Evolutionary conservation across 257 asterid species (phyloP).

Genomic region (Ocimum tenuiflorum): DNA sequence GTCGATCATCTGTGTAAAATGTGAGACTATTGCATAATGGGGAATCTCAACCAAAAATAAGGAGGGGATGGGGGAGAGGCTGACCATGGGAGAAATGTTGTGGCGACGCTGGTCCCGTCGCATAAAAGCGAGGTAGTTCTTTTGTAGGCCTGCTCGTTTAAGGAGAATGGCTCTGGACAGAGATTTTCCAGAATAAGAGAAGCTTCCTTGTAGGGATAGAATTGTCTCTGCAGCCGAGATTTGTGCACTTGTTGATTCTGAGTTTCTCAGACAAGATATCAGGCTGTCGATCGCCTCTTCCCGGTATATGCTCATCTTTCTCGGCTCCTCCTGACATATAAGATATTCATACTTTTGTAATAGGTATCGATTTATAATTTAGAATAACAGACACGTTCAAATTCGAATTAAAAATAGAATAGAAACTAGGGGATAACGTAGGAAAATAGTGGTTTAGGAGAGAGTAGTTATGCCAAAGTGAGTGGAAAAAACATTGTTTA

Average conservation of each 20-base stretch:
- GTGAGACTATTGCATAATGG: too few relatives aligned
- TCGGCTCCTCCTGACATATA: conserved; percentile 59
- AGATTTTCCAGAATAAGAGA: conserved; percentile 69
- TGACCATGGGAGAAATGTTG: conserved; percentile 37
- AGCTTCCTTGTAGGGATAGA: conserved; percentile 67
- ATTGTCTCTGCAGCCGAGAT: conserved; percentile 66
- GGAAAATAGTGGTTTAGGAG: too few relatives aligned
- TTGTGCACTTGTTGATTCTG: conserved; percentile 53
- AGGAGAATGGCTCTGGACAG: conserved; percentile 61
- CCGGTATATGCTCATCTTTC: conserved; percentile 82
- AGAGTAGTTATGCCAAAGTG: too few relatives aligned
- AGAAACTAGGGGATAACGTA: too few relatives aligned
- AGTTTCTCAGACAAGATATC: conserved; percentile 59
- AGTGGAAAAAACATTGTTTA: too few relatives aligned
- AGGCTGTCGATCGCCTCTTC: conserved; percentile 79
- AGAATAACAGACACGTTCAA: too few relatives aligned
- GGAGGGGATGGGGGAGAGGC: background rate
- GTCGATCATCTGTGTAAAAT: too few relatives aligned
- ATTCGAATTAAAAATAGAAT: too few relatives aligned
- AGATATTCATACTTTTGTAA: too few relatives aligned
- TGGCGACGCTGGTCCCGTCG: conserved; percentile 43
- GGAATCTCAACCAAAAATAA: background rate
- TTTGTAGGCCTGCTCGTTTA: conserved; percentile 54
- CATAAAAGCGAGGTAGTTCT: conserved; percentile 34
- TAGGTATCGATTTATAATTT: too few relatives aligned